These are phyloP conservation scores for Gossypium davidsonii DNA, from an alignment of 441 rosid species.

Conservation along the genomic window DNA sequence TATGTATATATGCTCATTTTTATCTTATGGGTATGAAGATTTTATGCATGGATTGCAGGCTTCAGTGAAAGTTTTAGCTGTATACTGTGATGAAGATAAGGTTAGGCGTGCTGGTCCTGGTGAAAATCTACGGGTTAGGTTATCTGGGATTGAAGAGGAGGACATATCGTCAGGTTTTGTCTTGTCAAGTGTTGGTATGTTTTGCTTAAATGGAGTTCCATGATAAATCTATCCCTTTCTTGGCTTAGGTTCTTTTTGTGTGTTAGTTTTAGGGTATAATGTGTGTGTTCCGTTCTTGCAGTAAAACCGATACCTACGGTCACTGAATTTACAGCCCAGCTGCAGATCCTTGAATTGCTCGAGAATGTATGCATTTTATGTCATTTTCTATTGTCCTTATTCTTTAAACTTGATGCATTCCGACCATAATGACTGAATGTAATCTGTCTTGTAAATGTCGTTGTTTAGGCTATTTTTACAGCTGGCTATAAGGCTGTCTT, in stretches of 20 bases:
- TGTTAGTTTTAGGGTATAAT: background rate
- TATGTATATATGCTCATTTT: background rate
- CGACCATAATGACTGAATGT: background rate
- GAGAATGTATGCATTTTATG: slow-evolving; percentile 53
- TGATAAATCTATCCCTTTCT: background rate
- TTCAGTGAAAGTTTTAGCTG: slow-evolving; percentile 66
- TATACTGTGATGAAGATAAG: slow-evolving; percentile 69
- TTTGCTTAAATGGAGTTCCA: slow-evolving; percentile 1
- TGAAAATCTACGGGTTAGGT: slow-evolving; percentile 73
- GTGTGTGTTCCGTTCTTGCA: slow-evolving; percentile 36
- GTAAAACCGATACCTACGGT: slow-evolving; percentile 59
- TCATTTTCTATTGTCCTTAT: background rate
- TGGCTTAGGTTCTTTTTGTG: background rate
- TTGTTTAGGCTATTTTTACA: slow-evolving; percentile 73
- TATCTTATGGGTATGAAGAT: slow-evolving; percentile 4
- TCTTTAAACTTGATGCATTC: background rate
- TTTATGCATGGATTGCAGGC: slow-evolving; percentile 36
- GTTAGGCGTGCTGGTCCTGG: slow-evolving; percentile 87
- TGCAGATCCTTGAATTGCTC: slow-evolving; percentile 79
- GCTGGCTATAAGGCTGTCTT: slow-evolving; percentile 92
- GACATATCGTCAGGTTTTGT: slow-evolving; percentile 85
- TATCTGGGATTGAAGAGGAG: slow-evolving; percentile 91
- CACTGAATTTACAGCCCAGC: slow-evolving; percentile 74
- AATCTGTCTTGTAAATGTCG: background rate
- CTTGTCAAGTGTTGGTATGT: slow-evolving; percentile 66